Base-by-base conservation (phyloP, 805 yeast genomes). In the Huiozyma sinensis region DNA sequence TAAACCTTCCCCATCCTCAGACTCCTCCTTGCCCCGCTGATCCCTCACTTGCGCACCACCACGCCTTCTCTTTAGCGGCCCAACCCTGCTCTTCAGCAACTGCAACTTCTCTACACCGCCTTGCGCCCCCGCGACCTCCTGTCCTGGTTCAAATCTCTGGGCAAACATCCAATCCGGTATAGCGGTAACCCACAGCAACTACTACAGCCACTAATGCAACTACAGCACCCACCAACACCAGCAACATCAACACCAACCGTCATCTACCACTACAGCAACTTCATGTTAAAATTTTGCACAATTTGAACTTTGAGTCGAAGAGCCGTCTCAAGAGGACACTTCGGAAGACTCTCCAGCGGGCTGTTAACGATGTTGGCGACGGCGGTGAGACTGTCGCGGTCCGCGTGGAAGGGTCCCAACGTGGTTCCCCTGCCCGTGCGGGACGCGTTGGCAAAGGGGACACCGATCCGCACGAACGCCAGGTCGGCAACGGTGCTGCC, bases 391-490 rank as follows among this genome's bases (percentile, higher is more conserved):
- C 39, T 13, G 46, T 71, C 28, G 24, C 69, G 82, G 44, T 73
- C 81, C 0, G 77, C 74, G 0, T 77, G 82, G 82, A 77, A 77
- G 57, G 82, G 97, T 32, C 98, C 98, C 3, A 83, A 81, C 56
- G 82, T 92, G 48, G 97, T 90, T 24, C 96, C 97, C 5, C 73
- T 92, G 33, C 97, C 97, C n/a, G 74, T 92, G 36, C 81, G 82
- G 34, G 81, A 86, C 52, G 97, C 97, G 31, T 67, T 80, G 47
- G 77, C 78, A 50, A 80, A 80, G 43, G 84, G 84, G 13, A 75
- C 85, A 1, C 95, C 97, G 4, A 85, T 92, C 48, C 75, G 96
- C 67, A 92, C 98, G n/a, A 86, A 88, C 55, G 96, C 97, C 37
- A 77, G 98, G 62, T 70, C 90, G 33, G 92, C 97, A 60, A 92